Conservation (phyloP, 768 basidiomycete genomes). For the Cystobasidium ongulense region DNA sequence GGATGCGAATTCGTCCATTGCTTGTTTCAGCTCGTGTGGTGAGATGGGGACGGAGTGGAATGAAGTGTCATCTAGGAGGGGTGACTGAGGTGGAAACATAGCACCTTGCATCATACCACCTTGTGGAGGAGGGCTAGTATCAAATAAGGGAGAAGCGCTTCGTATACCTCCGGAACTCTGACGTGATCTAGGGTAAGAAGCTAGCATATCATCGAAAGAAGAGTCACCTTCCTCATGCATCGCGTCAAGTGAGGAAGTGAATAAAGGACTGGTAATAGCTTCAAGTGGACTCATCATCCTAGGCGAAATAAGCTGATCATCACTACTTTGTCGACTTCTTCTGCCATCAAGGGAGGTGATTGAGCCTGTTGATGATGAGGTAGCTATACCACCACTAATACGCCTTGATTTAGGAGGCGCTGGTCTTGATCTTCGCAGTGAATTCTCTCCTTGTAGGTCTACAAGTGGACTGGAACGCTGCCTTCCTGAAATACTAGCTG, state of each 20-base stretch:
- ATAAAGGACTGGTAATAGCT: background rate
- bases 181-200: constrained; percentile 2
- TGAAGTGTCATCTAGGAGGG: constrained; percentile 6
- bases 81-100: constrained; percentile 11
- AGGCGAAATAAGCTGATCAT: background rate
- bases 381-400: background rate
- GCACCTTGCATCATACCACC: background rate
- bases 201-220: background rate
- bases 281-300: constrained; percentile 13
- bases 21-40: constrained; percentile 52
- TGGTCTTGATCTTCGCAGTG: constrained; percentile 12
- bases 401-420: constrained; percentile 20
- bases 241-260: background rate
- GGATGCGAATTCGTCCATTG: constrained; percentile 60
- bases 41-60: constrained; percentile 15
- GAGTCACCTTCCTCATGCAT: constrained; percentile 1
- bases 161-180: background rate
- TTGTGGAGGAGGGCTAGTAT: background rate
- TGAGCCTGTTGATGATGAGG: background rate
- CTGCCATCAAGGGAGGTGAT: background rate
- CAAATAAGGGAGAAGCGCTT: constrained; percentile 1
- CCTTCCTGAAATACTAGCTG: constrained; percentile 6
- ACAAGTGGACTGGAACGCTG: constrained; percentile 19
- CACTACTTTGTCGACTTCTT: constrained; percentile 13
- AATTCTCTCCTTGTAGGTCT: background rate